These are phyloP conservation scores for Blepharisma stoltei DNA, from an alignment of 73 alveolate species.

Conservation along the genomic window DNA sequence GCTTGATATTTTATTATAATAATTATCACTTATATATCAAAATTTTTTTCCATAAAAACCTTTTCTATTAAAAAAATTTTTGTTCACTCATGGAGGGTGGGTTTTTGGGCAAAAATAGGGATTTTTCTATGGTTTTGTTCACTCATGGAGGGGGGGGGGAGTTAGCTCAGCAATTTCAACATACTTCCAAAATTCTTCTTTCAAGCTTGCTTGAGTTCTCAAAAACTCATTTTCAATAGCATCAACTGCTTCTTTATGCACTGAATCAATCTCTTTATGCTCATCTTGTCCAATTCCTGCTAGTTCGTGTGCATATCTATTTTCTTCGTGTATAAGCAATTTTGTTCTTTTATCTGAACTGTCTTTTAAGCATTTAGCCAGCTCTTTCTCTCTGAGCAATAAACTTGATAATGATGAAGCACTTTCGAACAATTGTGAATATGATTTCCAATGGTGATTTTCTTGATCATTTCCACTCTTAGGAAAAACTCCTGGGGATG, in stretches of 20 bases:
- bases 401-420: neutral
- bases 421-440: neutral
- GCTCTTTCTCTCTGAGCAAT: neutral
- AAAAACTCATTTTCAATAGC: neutral
- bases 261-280: neutral
- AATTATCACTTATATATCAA: too few relatives aligned
- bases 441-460: neutral
- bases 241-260: neutral
- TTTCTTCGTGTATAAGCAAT: neutral
- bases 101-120: too few relatives aligned
- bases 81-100: too few relatives aligned
- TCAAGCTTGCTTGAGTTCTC: neutral
- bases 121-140: neutral
- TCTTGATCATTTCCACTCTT: neutral
- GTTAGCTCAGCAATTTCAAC: neutral
- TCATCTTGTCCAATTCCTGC: neutral
- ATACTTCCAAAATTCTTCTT: conserved; percentile 6
- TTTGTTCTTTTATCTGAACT: neutral
- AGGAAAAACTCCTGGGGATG: neutral
- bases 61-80: too few relatives aligned
- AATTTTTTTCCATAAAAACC: too few relatives aligned
- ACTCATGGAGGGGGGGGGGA: neutral
- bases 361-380: neutral
- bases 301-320: neutral
- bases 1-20: too few relatives aligned